These are phyloP conservation scores for Brassica napus DNA, from an alignment of 345 rosid genomes.

Conservation along the genomic window Da-Ae NC_063450.1:32019501-32020000, in stretches of 20 bases:
- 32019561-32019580: not conserved
- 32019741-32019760: no score
- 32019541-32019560: no score
- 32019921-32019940: not conserved
- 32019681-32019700: conserved; percentile 95
- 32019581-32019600: not conserved
- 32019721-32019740: no score
- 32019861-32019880: conserved; percentile 18
- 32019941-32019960: conserved; percentile 87
- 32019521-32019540: no score
- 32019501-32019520: conserved; percentile 33
- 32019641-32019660: conserved; percentile 77
- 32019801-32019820: no score
- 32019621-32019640: conserved; percentile 66
- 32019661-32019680: conserved; percentile 98
- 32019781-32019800: no score
- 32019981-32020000: conserved; percentile 96
- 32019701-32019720: not conserved
- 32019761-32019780: not conserved
- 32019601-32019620: conserved; percentile 87
- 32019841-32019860: no score
- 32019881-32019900: conserved; percentile 15
- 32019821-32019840: no score
- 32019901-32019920: not conserved
- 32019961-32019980: conserved; percentile 81